phyloP scores from a whole-genome alignment of 495 filamentous ascomycete genomes.

The Talaromyces borbonicus region DNA sequence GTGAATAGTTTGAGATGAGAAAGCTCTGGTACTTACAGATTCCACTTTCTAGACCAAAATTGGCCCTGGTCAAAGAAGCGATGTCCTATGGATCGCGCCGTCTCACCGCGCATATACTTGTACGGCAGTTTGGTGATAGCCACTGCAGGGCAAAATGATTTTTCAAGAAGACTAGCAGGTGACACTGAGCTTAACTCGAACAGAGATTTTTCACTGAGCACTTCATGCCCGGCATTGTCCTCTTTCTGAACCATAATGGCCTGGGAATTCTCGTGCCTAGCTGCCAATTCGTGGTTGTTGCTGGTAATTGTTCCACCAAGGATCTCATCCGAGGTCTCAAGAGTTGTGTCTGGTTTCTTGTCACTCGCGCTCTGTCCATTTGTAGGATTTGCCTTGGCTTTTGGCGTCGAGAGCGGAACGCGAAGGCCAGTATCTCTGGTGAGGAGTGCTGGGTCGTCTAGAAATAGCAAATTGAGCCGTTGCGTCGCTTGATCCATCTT shows the following conservation, averaged over 20 bases:
- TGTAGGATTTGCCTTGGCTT: background rate
- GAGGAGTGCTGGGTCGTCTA: slow-evolving; percentile 13
- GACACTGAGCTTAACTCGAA: background rate
- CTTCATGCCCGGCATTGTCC: slow-evolving; percentile 11
- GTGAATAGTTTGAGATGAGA: background rate
- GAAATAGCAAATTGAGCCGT: slow-evolving; percentile 21
- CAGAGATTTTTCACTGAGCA: background rate
- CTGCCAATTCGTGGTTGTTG: background rate
- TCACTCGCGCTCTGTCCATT: background rate
- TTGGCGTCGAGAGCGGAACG: background rate
- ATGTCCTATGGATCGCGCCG: slow-evolving; percentile 38
- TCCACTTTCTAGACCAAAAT: slow-evolving; percentile 55
- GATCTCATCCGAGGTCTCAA: too few species aligned
- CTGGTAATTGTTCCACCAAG: too few species aligned
- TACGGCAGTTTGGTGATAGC: slow-evolving; percentile 51
- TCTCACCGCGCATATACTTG: slow-evolving; percentile 40
- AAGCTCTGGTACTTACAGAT: slow-evolving; percentile 51
- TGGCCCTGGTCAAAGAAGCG: slow-evolving; percentile 47
- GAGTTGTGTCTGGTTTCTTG: background rate
- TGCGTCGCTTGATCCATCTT: slow-evolving; percentile 15
- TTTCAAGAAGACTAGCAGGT: slow-evolving; percentile 11
- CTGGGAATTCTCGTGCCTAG: too few species aligned
- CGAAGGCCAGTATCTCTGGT: slow-evolving; percentile 15
- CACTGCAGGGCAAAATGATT: slow-evolving; percentile 49
- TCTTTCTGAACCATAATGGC: background rate